Evolutionary conservation across 2,329 filamentous ascomycete genomes (phyloP).

Genomic region (Cladosporium phlei): DNA sequence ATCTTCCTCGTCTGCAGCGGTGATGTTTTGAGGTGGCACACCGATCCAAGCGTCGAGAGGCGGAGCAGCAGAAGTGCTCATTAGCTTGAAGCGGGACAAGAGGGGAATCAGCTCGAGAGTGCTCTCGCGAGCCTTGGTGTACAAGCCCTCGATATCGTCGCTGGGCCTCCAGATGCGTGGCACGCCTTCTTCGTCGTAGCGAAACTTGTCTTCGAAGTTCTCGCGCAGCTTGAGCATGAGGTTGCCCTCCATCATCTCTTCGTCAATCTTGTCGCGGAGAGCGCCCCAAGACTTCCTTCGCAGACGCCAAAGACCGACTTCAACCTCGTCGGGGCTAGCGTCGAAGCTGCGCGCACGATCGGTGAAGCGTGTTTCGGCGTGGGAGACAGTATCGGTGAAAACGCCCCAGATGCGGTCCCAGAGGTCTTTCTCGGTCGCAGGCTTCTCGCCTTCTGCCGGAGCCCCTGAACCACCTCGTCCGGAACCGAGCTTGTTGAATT

Average conservation of each 20-base stretch:
- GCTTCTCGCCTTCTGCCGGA: constrained; percentile 71
- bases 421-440: constrained; percentile 71
- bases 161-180: constrained; percentile 94
- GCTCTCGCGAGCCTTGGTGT: constrained; percentile 86
- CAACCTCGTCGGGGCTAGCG: constrained; percentile 83
- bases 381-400: constrained; percentile 75
- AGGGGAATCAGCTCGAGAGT: constrained; percentile 88
- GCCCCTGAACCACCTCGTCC: constrained; percentile 78
- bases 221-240: constrained; percentile 90
- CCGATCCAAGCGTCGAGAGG: constrained; percentile 84
- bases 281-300: constrained; percentile 93
- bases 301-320: constrained; percentile 86
- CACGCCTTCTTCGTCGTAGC: constrained; percentile 91
- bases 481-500: constrained; percentile 94
- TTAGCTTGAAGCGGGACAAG: constrained; percentile 75
- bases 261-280: constrained; percentile 82
- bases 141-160: constrained; percentile 94
- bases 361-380: constrained; percentile 80
- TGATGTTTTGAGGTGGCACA: constrained; percentile 65
- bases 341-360: constrained; percentile 91
- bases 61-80: constrained; percentile 68
- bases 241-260: constrained; percentile 97
- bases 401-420: constrained; percentile 94
- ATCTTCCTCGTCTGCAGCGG: constrained; percentile 84
- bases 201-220: constrained; percentile 99